Evolutionary conservation across 2,329 filamentous ascomycete species (phyloP), one percentile per base, ranked within the genome.

Genomic region (Herpotrichia juniperi): DNA sequence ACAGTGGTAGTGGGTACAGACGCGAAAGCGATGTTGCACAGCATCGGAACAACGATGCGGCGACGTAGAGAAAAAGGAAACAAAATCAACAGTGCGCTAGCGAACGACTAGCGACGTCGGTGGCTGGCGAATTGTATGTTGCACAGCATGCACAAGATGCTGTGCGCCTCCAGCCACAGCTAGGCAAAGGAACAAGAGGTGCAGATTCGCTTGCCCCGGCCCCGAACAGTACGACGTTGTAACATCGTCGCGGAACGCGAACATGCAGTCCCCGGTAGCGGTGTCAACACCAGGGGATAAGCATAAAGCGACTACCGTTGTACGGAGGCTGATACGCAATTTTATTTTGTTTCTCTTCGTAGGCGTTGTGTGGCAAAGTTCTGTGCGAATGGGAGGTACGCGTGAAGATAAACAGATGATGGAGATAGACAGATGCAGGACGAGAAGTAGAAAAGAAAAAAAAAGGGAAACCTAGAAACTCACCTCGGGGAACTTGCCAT

Each of bases 401-500:
- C 4, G 19, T 44, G 48, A 53, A 50, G 37, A n/a, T 44, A 58
- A 37, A 40, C 12, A 53, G 47, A 25, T 28, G 44, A 40, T 16
- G 44, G 44, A 46, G 47, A 51, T 40, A 54, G 46, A 46, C 8
- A 37, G n/a, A 37, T 8, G n/a, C 9, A n/a, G 26, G 17, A 32
- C 5, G 22, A 9, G 28, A 25, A 35, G 14, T 10, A 28, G 46
- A 49, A 53, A 50, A 42, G 17, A 45, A 58, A 37, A 40, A 14
- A 53, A 48, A 25, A 31, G 44, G 42, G 19, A 45, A 43, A 46
- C 48, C 50, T 40, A 54, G 46, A 46, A 66, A 78, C 88, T 81
- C 76, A 97, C 93, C 93, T 85, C 93, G 85, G 21, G 94, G 94
- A 56, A 99, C 93, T 73, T 96, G 93, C 83, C 91, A 97, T 73